Base-by-base conservation (phyloP, 805 yeast genomes). In the Isabelozyma rhagii region DNA sequence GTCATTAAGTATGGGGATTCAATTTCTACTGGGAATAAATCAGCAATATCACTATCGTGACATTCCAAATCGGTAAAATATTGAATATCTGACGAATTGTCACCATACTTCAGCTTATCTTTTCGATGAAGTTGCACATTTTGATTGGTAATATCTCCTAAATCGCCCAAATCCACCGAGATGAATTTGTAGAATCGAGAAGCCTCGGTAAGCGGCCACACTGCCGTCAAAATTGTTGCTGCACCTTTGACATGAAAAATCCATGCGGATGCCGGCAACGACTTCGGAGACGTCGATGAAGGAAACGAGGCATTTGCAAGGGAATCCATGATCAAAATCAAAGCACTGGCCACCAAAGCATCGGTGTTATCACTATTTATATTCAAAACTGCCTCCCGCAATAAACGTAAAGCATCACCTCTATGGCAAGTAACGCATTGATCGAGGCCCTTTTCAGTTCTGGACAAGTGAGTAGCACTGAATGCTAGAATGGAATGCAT, bases 201-300 rank as follows among this genome's bases (percentile, higher is more conserved):
- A 4, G 72, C 55, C 55, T 73, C 78, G 1, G 78, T 71, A 47
- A 91, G 72, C 4, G 97, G 97, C 91, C 97, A 90, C n/a, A 92
- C 97, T 0, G 97, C 96, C 1, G 97, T 88, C 46, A 93, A 74
- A 47, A 93, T 93, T 0, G 97, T 92, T 5, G 97, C 97, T 0
- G 97, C 97, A 31, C 97, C 98, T 58, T 94, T 88, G 10, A 93
- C 97, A 61, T 93, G 97, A 74, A 89, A 94, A 49, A 93, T 84
- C 98, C 98, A 93, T 0, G 97, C 96, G 3, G 94, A 84, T 2
- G 97, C 92, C 1, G 97, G 96, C 50, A 91, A 67, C 2, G 91
- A 84, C 55, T 79, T 81, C 3, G 83, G 75, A 3, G 74, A 69
- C 2, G 75, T 70, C 34, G 70, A 67, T 43, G 67, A 63, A 43